Evolutionary conservation across 495 filamentous ascomycete genomes (phyloP), one percentile per base, ranked within the genome.

Genomic region (Penicillium atrosanguineum): DNA sequence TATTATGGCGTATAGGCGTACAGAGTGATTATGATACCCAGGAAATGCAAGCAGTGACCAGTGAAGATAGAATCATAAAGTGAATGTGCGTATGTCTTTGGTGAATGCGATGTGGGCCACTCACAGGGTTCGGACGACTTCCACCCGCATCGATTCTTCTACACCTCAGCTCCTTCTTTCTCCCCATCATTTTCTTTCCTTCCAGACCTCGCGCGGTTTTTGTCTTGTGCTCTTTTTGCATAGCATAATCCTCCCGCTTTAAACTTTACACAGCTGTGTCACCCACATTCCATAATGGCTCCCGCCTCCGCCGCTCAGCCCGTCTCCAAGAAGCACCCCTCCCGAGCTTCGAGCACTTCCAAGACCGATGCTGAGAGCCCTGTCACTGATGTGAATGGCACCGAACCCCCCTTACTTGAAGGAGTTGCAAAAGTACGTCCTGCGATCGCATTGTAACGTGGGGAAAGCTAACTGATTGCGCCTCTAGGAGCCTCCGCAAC

Each of bases 371-470:
- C 62, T 25, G 73, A 79, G 38, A 60, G 57, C n/a, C 56, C 64
- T 53, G 68, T 58, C 28, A 80, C 79, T 60, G 81, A 78, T 56
- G 74, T 55, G 16, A 74, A 87, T 44, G 82, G 80, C 44, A 76
- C 77, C 42, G 91, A 95, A 61, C 88, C 79, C 79, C 61, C 75
- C 80, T 6, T 89, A 93, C 65, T 76, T 96, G 58, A 89, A 86
- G 65, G 92, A 97, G 61, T 77, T 96, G 18, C 82, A 90, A 56
- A 96, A 92, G 90, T 95, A 86, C 75, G 51, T 31, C 18, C 14
- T 34, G 44, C 44, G 55, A 52, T 29, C 23, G 31, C 11, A n/a
- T 44, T 38, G 48, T 43, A 37, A 21, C n/a, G 9, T 34, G 31
- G 31, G 11, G 25, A 38, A 41, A 57, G 46, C 52, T 57, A 59